Evolutionary conservation across 2,329 filamentous ascomycete genomes (phyloP).

Genomic region (Botrytis squamosa): DNA sequence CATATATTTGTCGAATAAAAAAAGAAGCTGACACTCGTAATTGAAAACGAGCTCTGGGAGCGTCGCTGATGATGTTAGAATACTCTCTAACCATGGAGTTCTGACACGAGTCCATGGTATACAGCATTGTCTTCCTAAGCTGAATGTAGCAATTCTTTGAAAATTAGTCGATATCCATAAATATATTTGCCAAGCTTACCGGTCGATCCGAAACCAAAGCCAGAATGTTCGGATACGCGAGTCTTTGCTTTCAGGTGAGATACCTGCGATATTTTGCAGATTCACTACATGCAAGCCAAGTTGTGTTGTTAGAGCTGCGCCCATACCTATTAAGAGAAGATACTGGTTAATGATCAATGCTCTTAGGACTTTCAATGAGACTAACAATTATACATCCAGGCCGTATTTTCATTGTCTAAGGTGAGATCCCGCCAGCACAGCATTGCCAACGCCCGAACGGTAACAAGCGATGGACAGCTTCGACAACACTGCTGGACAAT

Average conservation of each 20-base stretch:
- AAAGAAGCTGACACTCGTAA: not conserved
- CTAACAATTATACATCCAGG: conserved; percentile 7
- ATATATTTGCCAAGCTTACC: not conserved
- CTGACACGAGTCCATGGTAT: conserved; percentile 5
- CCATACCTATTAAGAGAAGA: not conserved
- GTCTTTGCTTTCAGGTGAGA: not conserved
- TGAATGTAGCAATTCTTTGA: not conserved
- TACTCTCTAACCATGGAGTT: conserved; percentile 4
- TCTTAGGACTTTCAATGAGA: not conserved
- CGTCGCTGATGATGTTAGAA: not conserved
- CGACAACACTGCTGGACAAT: not conserved
- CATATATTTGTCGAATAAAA: not conserved
- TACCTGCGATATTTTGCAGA: not conserved
- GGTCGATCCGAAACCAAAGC: conserved; percentile 1
- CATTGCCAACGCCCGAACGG: not conserved
- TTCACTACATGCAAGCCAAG: conserved; percentile 1
- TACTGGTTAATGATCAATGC: not conserved
- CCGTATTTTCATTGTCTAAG: not conserved
- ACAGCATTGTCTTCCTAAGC: not conserved
- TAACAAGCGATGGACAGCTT: not conserved
- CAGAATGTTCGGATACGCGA: conserved; percentile 7
- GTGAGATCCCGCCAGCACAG: conserved; percentile 6
- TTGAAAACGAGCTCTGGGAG: not conserved
- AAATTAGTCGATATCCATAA: not conserved
- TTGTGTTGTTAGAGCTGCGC: not conserved